Percentiles rank a stretch among this genome's conserved stretches.
Conservation (phyloP, 225 moss, liverwort and hornwort genomes). For the Bryoerythrophyllum caledonicum region DNA sequence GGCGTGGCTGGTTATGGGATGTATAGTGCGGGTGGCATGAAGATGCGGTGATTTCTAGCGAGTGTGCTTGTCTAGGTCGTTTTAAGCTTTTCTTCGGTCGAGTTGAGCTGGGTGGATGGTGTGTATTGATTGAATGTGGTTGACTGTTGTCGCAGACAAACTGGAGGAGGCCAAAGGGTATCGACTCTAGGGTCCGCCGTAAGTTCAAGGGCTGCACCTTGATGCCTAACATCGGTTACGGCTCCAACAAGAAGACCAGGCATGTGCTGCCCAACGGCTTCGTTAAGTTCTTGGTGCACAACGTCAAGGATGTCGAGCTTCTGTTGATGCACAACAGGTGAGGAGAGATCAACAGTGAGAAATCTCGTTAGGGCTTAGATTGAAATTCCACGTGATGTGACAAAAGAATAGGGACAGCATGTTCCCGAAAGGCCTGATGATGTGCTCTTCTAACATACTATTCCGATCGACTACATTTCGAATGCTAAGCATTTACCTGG, state of each 20-base stretch:
- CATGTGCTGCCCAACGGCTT: slow-evolving; percentile 86
- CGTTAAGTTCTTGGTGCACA: slow-evolving; percentile 90
- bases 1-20: not conserved
- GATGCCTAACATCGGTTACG: slow-evolving; percentile 97
- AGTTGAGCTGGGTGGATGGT: not conserved
- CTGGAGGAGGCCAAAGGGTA: slow-evolving; percentile 96
- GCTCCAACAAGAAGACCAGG: slow-evolving; percentile 91
- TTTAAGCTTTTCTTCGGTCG: not conserved
- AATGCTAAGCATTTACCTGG: not conserved
- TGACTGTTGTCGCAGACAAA: slow-evolving; percentile 52
- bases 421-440: slow-evolving; percentile 32
- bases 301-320: slow-evolving; percentile 80
- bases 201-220: slow-evolving; percentile 87
- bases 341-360: not conserved
- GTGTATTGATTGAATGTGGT: slow-evolving; percentile 1
- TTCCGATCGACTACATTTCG: not conserved
- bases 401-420: slow-evolving; percentile 37
- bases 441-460: not conserved
- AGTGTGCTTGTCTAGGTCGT: not conserved
- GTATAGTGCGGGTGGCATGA: not conserved
- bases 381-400: slow-evolving; percentile 9
- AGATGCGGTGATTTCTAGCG: not conserved
- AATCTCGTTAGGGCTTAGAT: not conserved
- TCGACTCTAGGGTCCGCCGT: slow-evolving; percentile 84
- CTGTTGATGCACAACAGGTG: slow-evolving; percentile 91